Evolutionary conservation across 306 rosid genomes (phyloP).

Genomic region (Cucurbita argyrosperma): DNA sequence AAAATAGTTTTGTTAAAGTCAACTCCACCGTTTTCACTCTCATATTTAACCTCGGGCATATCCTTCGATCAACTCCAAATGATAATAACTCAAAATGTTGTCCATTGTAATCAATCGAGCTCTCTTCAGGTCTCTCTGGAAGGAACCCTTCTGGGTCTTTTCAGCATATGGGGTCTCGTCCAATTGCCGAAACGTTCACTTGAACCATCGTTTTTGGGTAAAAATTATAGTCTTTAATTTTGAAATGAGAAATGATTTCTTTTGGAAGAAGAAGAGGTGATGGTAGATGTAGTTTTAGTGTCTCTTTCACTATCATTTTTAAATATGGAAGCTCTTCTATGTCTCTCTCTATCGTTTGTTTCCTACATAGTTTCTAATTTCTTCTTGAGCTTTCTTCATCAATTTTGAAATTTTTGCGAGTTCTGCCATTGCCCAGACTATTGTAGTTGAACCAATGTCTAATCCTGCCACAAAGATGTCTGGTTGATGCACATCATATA

Average conservation of each 20-base stretch:
- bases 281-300: constrained; percentile 35
- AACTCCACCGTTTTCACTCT: constrained; percentile 11
- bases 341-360: constrained; percentile 17
- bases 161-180: constrained; percentile 21
- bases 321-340: constrained; percentile 13
- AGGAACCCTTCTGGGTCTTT: constrained; percentile 24
- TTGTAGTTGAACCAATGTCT: constrained; percentile 14
- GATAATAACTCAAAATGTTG: constrained; percentile 26
- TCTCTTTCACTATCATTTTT: constrained; percentile 30
- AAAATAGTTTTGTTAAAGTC: constrained; percentile 26
- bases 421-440: constrained; percentile 28
- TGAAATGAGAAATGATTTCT: constrained; percentile 13
- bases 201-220: constrained; percentile 14
- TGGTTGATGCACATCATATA: neutral
- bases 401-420: constrained; percentile 11
- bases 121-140: constrained; percentile 30
- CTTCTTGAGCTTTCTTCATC: constrained; percentile 29
- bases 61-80: constrained; percentile 32
- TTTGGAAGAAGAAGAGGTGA: constrained; percentile 30
- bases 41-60: constrained; percentile 24
- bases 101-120: constrained; percentile 22
- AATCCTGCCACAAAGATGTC: constrained; percentile 25
- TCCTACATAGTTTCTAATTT: constrained; percentile 13
- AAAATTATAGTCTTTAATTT: constrained; percentile 20
- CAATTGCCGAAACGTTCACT: constrained; percentile 28